These are phyloP conservation scores for Symbiodinium pilosum DNA, from an alignment of 73 alveolate species.

Conservation along the genomic window DNA sequence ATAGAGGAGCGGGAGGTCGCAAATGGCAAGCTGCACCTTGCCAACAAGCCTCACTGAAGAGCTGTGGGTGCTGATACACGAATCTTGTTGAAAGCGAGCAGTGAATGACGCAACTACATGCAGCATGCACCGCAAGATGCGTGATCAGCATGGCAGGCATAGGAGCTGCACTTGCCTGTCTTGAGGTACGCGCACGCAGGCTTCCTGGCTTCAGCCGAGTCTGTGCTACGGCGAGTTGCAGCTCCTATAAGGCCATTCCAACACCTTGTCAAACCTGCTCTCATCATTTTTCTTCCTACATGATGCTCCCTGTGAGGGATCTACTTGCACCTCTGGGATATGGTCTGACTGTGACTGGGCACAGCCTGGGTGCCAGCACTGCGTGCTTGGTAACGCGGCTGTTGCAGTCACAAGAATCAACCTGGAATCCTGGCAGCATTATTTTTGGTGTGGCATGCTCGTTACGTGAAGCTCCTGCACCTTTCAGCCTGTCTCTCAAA, in stretches of 20 bases:
- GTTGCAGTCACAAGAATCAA: conserved; percentile 21
- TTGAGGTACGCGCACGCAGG: conserved; percentile 76
- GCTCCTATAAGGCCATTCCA: conserved; percentile 68
- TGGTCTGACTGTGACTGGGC: conserved; percentile 55
- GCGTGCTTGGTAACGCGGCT: conserved; percentile 85
- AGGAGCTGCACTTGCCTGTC: neutral
- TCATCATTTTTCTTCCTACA: too few species aligned
- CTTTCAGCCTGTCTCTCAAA: neutral
- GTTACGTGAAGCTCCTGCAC: neutral
- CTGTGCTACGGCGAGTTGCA: conserved; percentile 25
- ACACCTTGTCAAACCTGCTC: too few species aligned
- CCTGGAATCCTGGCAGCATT: conserved; percentile 9
- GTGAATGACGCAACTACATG: too few species aligned
- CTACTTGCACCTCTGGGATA: conserved; percentile 63
- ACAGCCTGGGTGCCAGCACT: conserved; percentile 93
- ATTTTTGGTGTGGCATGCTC: neutral
- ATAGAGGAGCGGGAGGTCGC: conserved; percentile 41
- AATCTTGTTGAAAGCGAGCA: too few species aligned
- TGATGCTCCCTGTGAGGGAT: conserved; percentile 50
- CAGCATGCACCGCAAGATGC: neutral
- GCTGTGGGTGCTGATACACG: too few species aligned
- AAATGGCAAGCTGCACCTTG: conserved; percentile 39
- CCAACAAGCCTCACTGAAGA: too few species aligned
- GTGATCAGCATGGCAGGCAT: too few species aligned
- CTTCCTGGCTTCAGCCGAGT: conserved; percentile 64